These are phyloP conservation scores for Claviceps fusiformis DNA, from an alignment of 2,329 filamentous ascomycete species.

Conservation along the genomic window DNA sequence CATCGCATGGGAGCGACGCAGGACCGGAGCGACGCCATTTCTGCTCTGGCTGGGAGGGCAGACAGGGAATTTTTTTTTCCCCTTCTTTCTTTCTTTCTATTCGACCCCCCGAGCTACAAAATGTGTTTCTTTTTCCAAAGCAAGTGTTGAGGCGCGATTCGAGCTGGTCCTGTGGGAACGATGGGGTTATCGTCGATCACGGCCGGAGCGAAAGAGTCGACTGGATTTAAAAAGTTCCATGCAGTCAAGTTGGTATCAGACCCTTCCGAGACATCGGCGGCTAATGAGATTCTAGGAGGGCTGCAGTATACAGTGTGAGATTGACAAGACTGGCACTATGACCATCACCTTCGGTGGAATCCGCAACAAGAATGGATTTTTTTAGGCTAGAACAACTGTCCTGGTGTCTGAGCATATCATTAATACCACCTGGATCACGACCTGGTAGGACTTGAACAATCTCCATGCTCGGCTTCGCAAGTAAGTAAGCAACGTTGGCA, in stretches of 20 bases:
- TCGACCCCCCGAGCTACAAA: neutral
- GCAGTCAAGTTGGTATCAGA: neutral
- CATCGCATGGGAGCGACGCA: conserved; percentile 27
- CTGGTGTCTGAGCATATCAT: too few relatives aligned
- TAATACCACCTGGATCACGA: too few relatives aligned
- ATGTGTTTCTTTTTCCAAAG: neutral
- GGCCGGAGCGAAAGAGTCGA: neutral
- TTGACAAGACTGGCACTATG: too few relatives aligned
- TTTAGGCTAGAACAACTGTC: neutral
- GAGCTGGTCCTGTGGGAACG: neutral
- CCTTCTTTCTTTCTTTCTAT: too few relatives aligned
- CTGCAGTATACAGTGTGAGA: neutral
- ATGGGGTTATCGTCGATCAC: neutral
- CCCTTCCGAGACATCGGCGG: neutral
- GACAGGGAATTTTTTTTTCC: neutral
- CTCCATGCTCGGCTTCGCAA: neutral
- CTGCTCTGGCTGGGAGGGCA: neutral
- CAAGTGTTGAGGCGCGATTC: neutral
- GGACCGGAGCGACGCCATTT: conserved; percentile 33
- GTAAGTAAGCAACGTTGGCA: neutral
- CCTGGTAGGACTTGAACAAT: neutral
- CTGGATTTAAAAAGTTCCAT: neutral
- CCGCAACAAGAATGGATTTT: too few relatives aligned
- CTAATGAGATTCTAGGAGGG: neutral
- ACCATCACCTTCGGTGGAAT: neutral